phyloP scores from a whole-genome alignment of 2,329 filamentous ascomycete species.

The Didymellaceae sp. region DNA sequence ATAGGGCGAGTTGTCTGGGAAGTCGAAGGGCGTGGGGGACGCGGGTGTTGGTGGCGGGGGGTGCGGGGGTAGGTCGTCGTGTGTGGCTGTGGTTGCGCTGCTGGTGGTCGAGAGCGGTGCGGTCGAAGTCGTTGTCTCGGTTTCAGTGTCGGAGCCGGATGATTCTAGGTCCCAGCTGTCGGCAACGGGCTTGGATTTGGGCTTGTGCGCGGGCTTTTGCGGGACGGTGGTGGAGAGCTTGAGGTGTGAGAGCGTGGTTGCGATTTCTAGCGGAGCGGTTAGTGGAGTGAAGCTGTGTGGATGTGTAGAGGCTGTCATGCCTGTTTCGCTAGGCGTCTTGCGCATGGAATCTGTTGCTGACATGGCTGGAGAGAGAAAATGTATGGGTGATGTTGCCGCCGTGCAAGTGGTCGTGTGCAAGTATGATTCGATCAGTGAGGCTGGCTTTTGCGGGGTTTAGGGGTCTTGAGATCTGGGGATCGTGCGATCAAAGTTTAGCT shows the following conservation, averaged over 20 bases:
- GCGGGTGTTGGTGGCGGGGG: conserved; percentile 47
- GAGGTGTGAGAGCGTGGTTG: conserved; percentile 46
- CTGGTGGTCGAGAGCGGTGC: conserved; percentile 32
- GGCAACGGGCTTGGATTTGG: conserved; percentile 55
- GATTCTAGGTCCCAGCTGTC: conserved; percentile 83
- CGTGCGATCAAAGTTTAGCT: background rate
- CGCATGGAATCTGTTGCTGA: conserved; percentile 15
- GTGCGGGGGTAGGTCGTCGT: conserved; percentile 26
- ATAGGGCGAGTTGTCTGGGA: conserved; percentile 35
- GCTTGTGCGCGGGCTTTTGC: conserved; percentile 39
- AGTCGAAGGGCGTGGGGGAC: conserved; percentile 44
- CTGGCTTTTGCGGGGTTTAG: conserved; percentile 16
- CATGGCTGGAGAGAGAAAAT: conserved; percentile 19
- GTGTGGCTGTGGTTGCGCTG: background rate
- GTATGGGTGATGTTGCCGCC: background rate
- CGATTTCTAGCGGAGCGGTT: conserved; percentile 41
- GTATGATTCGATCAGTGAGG: background rate
- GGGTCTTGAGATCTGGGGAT: conserved; percentile 10
- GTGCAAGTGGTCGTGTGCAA: background rate
- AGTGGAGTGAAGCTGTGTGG: conserved; percentile 3
- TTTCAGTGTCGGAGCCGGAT: conserved; percentile 46
- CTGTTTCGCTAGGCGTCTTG: conserved; percentile 30
- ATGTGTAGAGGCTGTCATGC: conserved; percentile 3
- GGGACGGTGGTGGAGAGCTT: conserved; percentile 44
- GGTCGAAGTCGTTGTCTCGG: conserved; percentile 39